A percentile compares a stretch with the other conserved stretches of the same genome.
Conservation (phyloP, 495 filamentous ascomycete genomes). For the Podospora pseudoanserina region DNA sequence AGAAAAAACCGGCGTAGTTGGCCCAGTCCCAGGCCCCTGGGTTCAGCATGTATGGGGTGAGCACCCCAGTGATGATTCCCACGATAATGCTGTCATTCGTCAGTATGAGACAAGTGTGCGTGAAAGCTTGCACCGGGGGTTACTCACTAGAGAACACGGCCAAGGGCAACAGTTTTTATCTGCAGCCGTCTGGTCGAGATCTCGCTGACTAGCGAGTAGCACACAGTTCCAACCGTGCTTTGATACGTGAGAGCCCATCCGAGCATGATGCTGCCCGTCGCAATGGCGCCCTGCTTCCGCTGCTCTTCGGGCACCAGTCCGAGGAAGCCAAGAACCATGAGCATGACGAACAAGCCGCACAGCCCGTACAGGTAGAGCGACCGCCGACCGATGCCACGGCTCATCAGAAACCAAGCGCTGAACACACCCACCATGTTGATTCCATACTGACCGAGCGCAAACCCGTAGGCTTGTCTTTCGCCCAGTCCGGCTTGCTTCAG, state of each 20-base stretch:
- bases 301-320: conserved; percentile 57
- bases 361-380: conserved; percentile 68
- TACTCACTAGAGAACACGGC: conserved; percentile 61
- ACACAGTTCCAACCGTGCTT: conserved; percentile 71
- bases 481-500: conserved; percentile 66
- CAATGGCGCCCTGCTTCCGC: conserved; percentile 55
- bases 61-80: conserved; percentile 62
- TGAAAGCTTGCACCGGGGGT: no score
- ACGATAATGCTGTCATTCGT: conserved; percentile 54
- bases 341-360: conserved; percentile 60
- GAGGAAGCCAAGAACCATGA: conserved; percentile 71
- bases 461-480: conserved; percentile 57
- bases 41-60: conserved; percentile 77
- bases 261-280: conserved; percentile 68
- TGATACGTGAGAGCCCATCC: conserved; percentile 73
- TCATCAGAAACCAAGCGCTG: conserved; percentile 71
- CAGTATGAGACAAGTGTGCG: not conserved
- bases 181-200: conserved; percentile 69
- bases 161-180: conserved; percentile 66
- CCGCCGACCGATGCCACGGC: conserved; percentile 62
- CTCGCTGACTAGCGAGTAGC: conserved; percentile 74
- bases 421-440: conserved; percentile 74
- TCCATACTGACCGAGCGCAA: conserved; percentile 70
- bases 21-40: conserved; percentile 70
- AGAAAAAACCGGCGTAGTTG: conserved; percentile 80